Evolutionary conservation across 192 early-diverging fungal species (phyloP), one percentile per base, ranked within the genome.

Genomic region (Podila verticillata): DNA sequence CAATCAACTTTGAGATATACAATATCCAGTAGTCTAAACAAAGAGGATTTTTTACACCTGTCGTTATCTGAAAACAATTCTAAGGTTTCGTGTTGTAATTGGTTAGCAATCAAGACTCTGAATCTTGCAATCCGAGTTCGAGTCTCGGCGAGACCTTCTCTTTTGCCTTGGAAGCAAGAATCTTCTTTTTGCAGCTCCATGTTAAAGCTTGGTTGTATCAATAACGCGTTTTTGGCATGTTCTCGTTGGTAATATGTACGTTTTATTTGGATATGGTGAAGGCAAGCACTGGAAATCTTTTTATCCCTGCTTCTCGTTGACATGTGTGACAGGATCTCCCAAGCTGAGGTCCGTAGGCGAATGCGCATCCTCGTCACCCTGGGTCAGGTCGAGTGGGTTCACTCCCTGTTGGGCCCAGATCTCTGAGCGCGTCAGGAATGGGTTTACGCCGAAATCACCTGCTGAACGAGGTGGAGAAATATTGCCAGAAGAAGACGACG

Each of bases 21-120:
- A n/a, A n/a, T n/a, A n/a, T n/a, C n/a, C n/a, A n/a, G n/a, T n/a
- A n/a, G n/a, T n/a, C 48, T 51, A 51, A 22, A 51, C 48, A 51
- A 51, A 17, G n/a, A 30, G 19, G 3, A 5, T 48, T 51, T 65
- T 48, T 65, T 30, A 3, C 5, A 0, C 3, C 15, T 28, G 6
- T 30, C 22, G 26, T 5, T n/a, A 20, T 28, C 29, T 32, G 29
- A 62, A 7, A 34, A 22, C 5, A 2, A 39, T 48, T 9, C 1
- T 20, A 68, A 44, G 66, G 66, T 68, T 68, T 68, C 66, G 66
- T 68, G 66, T 68, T 68, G 66, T 68, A 68, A 68, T 68, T 68
- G 66, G 66, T 68, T 68, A 68, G 66, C 66, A 68, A 68, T 68
- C 66, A 68, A 68, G 66, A 68, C 66, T 68, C 54, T 68, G 54